Base-by-base conservation (phyloP, 2,329 filamentous ascomycete genomes). In the Sporothrix euskadiensis region DNA sequence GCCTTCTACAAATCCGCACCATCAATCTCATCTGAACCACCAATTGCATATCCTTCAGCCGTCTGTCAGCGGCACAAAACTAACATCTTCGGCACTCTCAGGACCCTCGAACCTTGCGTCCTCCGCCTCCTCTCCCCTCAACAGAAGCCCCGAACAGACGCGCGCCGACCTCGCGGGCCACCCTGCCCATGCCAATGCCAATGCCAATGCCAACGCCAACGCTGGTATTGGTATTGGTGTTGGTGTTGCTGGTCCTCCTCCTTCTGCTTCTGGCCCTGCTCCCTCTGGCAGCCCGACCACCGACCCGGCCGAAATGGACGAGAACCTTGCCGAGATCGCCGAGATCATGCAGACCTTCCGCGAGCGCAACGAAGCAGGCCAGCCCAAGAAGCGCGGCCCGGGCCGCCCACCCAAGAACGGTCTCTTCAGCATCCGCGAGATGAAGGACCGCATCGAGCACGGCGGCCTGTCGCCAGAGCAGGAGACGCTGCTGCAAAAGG, bases 341-440 rank as follows among this genome's bases (percentile, higher is more conserved):
- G 66, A 71, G 32, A 73, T 73, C 57, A 73, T 72, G 71, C 52
- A 61, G 47, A n/a, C 32, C n/a, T 72, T 59, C 26, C 65, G 68
- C 47, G 41, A 71, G 39, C 61, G 26, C 9, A 59, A 22, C 26
- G 70, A 59, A 1, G 66, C 71, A 3, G 47, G 65, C 41, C 82
- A 88, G 41, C 87, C 88, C 39, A 91, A 89, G 81, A 90, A 91
- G 75, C 89, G 92, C 77, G 92, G 92, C 16, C 92, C 92, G 10
- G 92, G 92, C n/a, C 85, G 92, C 71, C 92, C 92, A 26, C 92
- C 92, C 0, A 94, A 94, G 83, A 92, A 94, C 78, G 92, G 92
- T 39, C 87, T 94, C 79, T 93, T 94, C 89, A 94, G 92, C 0
- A 94, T 94, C 81, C 86, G 92, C 73, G 91, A 94, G 78, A 87